phyloP scores from a whole-genome alignment of 2,329 filamentous ascomycete species.

The Colletotrichum viniferum region DNA sequence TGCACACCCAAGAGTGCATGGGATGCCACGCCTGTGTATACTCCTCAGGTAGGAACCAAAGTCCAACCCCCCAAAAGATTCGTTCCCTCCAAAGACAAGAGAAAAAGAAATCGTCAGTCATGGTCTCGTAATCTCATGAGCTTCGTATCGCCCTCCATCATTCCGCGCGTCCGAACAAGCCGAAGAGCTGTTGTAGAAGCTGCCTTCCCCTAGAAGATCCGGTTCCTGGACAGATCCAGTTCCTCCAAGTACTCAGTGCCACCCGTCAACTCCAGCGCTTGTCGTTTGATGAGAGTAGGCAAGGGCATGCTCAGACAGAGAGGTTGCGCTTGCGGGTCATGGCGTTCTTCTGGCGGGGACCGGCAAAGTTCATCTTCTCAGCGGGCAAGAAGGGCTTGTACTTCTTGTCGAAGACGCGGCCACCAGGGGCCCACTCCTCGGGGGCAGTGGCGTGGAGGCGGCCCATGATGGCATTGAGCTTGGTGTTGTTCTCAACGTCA shows the following conservation, averaged over 20 bases:
- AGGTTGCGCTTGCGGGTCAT: slow-evolving; percentile 5
- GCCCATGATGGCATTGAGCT: slow-evolving; percentile 13
- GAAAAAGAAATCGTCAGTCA: background rate
- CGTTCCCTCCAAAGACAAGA: background rate
- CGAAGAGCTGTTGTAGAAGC: background rate
- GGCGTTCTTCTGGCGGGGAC: slow-evolving; percentile 10
- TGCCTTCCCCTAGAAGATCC: background rate
- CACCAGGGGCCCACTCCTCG: background rate
- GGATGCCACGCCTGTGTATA: background rate
- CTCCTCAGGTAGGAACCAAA: background rate
- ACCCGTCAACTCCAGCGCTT: background rate
- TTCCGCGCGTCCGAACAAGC: background rate
- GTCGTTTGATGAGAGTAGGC: background rate
- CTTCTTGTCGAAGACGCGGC: slow-evolving; percentile 15
- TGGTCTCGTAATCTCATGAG: background rate
- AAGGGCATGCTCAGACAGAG: background rate
- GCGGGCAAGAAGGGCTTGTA: slow-evolving; percentile 8
- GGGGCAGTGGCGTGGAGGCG: background rate
- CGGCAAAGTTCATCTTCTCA: slow-evolving; percentile 4
- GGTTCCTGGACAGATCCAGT: background rate
- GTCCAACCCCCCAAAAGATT: background rate
- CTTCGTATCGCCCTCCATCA: background rate
- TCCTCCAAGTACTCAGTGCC: background rate
- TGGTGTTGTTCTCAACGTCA: slow-evolving; percentile 6
- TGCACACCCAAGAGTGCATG: background rate